Evolutionary conservation across 208 protist species (phyloP).

Genomic region (Leishmania arabica): DNA sequence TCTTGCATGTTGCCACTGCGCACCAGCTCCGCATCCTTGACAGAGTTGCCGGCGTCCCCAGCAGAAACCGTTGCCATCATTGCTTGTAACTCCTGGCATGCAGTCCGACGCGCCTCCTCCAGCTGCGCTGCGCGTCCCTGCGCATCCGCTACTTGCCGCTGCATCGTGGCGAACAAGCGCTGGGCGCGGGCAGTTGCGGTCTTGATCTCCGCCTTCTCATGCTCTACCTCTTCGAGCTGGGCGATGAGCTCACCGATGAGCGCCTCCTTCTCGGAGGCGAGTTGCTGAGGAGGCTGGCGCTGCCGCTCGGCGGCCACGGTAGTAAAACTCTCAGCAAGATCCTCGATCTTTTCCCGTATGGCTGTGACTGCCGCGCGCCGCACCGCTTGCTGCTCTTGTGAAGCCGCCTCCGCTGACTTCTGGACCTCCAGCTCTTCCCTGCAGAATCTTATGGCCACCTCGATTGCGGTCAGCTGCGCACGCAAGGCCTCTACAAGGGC

Average conservation of each 20-base stretch:
- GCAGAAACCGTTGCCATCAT: background rate
- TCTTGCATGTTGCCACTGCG: background rate
- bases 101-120: background rate
- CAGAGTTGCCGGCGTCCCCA: background rate
- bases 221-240: background rate
- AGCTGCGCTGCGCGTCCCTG: background rate
- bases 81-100: conserved; percentile 4
- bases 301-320: background rate
- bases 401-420: background rate
- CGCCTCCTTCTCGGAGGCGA: background rate
- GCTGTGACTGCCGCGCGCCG: background rate
- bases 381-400: background rate
- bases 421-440: background rate
- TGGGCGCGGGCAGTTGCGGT: background rate
- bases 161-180: background rate
- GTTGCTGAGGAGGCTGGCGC: background rate
- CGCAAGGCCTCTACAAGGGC: background rate
- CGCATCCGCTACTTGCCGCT: conserved; percentile 3
- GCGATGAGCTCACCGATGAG: background rate
- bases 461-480: background rate
- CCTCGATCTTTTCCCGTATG: background rate
- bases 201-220: conserved; percentile 1
- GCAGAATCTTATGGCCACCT: conserved; percentile 6
- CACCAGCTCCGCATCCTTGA: background rate
- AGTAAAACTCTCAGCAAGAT: background rate